These are phyloP conservation scores for Penicillium sp. DNA, from an alignment of 2,329 filamentous ascomycete genomes.

Conservation along the genomic window DNA sequence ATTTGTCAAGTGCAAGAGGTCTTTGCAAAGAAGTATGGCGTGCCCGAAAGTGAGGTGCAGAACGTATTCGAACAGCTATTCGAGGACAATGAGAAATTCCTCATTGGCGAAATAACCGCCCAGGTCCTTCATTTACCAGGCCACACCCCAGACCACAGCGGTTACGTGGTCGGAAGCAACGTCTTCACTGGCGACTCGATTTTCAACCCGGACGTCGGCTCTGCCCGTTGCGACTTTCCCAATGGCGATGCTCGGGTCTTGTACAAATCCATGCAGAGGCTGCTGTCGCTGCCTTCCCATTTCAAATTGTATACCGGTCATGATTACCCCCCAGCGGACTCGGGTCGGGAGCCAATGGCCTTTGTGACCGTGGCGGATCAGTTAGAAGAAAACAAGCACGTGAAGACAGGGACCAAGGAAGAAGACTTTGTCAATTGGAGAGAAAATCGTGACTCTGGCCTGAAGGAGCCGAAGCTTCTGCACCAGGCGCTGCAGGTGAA, in stretches of 20 bases:
- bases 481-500: constrained; percentile 42
- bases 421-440: constrained; percentile 35
- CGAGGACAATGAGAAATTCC: constrained; percentile 55
- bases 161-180: constrained; percentile 52
- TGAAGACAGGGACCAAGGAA: constrained; percentile 23
- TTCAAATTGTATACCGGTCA: not conserved
- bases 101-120: constrained; percentile 48
- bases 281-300: constrained; percentile 29
- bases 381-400: constrained; percentile 21
- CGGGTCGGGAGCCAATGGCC: not conserved
- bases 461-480: constrained; percentile 36
- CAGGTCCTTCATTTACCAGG: constrained; percentile 57
- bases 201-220: constrained; percentile 52
- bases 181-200: constrained; percentile 54
- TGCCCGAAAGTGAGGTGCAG: constrained; percentile 38
- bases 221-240: constrained; percentile 54
- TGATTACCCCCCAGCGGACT: not conserved
- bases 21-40: not conserved
- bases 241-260: constrained; percentile 46
- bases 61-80: constrained; percentile 54
- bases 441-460: constrained; percentile 27
- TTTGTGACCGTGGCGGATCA: not conserved
- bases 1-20: not conserved
- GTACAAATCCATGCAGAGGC: constrained; percentile 42
- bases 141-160: constrained; percentile 60